phyloP scores from a whole-genome alignment of 768 basidiomycete genomes.

The Austroboletus eburneus region DNA sequence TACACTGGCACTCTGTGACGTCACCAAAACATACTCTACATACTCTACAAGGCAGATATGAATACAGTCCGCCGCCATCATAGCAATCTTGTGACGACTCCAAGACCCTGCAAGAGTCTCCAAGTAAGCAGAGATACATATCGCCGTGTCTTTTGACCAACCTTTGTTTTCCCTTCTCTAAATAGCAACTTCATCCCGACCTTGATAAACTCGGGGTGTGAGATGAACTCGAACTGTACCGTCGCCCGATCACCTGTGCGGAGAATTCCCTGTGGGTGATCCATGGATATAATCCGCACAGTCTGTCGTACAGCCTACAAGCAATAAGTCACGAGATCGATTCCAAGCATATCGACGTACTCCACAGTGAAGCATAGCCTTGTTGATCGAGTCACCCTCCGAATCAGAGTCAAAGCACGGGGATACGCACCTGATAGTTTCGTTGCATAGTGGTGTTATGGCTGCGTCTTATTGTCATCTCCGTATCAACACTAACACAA shows the following conservation, averaged over 20 bases:
- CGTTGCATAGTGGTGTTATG: conserved; percentile 92
- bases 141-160: conserved; percentile 26
- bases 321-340: background rate
- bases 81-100: conserved; percentile 67
- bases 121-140: conserved; percentile 6
- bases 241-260: conserved; percentile 94
- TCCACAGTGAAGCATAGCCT: conserved; percentile 94
- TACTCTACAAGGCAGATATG: too few relatives aligned
- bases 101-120: conserved; percentile 52
- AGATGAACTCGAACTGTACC: conserved; percentile 93
- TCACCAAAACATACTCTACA: conserved; percentile 8
- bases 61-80: conserved; percentile 26
- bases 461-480: conserved; percentile 34
- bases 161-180: conserved; percentile 95
- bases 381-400: conserved; percentile 1
- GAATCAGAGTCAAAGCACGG: background rate
- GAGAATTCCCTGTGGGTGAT: conserved; percentile 83
- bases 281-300: conserved; percentile 85
- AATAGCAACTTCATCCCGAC: conserved; percentile 92
- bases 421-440: conserved; percentile 74
- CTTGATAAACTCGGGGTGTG: conserved; percentile 88
- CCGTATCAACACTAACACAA: background rate
- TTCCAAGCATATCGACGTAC: conserved; percentile 37
- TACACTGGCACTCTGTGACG: conserved; percentile 11
- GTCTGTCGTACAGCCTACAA: conserved; percentile 86